Evolutionary conservation across 345 rosid species (phyloP), one percentile per base, ranked within the genome.

Genomic region (Camelina neglecta): DNA sequence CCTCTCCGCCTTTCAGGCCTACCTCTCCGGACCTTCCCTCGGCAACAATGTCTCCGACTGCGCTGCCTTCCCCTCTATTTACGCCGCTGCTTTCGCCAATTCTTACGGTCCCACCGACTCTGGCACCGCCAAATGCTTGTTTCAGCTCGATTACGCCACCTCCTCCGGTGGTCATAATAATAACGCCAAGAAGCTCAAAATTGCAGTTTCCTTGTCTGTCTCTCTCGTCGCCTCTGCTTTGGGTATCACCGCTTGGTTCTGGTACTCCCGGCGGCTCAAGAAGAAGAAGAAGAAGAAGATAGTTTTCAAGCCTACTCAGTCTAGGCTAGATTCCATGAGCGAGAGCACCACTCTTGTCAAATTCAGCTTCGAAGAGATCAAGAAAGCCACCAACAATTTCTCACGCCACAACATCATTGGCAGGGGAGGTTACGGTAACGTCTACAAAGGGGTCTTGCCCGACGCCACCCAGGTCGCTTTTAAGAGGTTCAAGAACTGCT

Each of bases 391-490:
- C 15, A 79, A 84, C 77, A 89, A 79, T 71, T 93, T 91, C 84
- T 83, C 89, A 3, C 83, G 96, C 72, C 85, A 86, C 67, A 81
- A 84, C 78, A 87, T 93, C 47, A 81, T 91, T 21, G 97, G 98
- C 48, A 79, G 80, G 74, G 98, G 98, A 70, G 98, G 97, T 0
- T 93, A 86, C 72, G 98, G 98, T 35, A 93, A 93, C 83, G 98
- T 91, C 49, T 91, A 84, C 75, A 80, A 83, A 66, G 97, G 98
- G 8, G 79, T 73, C 44, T 75, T 91, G 80, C 73, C 65, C 2
- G 93, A 93, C 67, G 97, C 91, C 39, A 50, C 93, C 3, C 85
- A 89, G 69, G 96, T 89, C 69, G 98, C 98, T n/a, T 73, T 93
- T 47, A 91, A 93, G 82, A 83, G 98, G 86, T 91, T 93, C 81